Conservation (phyloP, 331 rosid genomes). For the Quercus phellos region DNA sequence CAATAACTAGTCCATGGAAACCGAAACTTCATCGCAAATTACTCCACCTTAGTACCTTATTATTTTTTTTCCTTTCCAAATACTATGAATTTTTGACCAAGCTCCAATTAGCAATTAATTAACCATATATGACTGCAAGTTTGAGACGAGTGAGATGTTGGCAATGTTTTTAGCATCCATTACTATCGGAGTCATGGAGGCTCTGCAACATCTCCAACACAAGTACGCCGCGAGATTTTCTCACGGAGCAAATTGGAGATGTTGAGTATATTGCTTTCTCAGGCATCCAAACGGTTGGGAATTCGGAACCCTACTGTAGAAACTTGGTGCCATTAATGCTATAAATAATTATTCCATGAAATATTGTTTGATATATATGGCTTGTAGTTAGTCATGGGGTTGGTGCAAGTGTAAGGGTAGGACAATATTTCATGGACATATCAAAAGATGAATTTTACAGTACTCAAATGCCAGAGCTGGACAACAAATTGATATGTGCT, state of each 20-base stretch:
- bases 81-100: neutral
- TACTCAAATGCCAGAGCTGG: too few species aligned
- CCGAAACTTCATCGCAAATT: conserved; percentile 62
- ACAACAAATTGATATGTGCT: too few species aligned
- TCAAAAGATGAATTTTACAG: too few species aligned
- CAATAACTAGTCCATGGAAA: conserved; percentile 30
- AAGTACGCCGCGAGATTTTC: conserved; percentile 24
- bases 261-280: conserved; percentile 63
- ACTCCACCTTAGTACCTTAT: neutral
- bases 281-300: conserved; percentile 32
- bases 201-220: conserved; percentile 56
- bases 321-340: conserved; percentile 28
- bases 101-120: neutral
- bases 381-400: too few species aligned
- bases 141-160: conserved; percentile 69
- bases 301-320: conserved; percentile 27
- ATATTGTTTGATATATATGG: too few species aligned
- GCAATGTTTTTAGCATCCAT: conserved; percentile 51
- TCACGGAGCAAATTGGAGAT: conserved; percentile 28
- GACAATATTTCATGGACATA: too few species aligned
- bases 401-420: too few species aligned
- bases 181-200: conserved; percentile 67
- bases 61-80: neutral
- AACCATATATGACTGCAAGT: conserved; percentile 25
- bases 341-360: too few species aligned